A percentile compares a stretch with the other conserved stretches of the same genome.
Evolutionary conservation across 768 basidiomycete species (phyloP).

Genomic region (Calvatia gigantea): DNA sequence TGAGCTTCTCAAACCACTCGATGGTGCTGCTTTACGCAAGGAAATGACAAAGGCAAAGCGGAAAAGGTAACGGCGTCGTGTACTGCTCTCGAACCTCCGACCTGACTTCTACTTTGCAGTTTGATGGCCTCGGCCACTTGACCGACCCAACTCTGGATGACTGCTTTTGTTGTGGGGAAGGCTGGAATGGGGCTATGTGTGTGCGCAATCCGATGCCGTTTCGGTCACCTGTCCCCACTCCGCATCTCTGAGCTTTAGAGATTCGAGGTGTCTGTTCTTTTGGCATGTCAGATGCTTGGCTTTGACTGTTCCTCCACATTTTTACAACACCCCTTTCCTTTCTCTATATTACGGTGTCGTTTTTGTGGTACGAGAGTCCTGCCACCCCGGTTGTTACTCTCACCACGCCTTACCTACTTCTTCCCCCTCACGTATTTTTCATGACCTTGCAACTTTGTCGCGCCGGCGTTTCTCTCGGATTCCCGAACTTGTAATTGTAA

Average conservation of each 20-base stretch:
- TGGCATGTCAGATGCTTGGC: slow-evolving; percentile 1
- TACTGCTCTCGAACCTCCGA: not conserved
- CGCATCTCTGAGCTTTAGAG: not conserved
- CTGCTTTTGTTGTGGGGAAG: not conserved
- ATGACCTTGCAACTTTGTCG: slow-evolving; percentile 17
- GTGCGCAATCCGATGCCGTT: not conserved
- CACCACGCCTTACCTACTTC: not conserved
- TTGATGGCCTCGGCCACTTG: slow-evolving; percentile 10
- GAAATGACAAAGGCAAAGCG: slow-evolving; percentile 99
- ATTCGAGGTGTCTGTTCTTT: not conserved
- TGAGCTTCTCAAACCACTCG: slow-evolving; percentile 93
- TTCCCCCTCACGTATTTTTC: slow-evolving; percentile 11
- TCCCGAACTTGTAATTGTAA: slow-evolving; percentile 40
- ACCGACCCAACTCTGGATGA: not conserved
- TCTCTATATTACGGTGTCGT: not conserved
- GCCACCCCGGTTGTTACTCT: not conserved
- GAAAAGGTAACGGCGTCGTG: slow-evolving; percentile 68
- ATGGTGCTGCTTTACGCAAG: slow-evolving; percentile 91
- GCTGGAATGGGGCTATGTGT: not conserved
- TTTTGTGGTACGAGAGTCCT: not conserved
- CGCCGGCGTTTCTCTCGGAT: slow-evolving; percentile 17
- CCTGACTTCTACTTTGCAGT: not conserved
- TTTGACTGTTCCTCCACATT: not conserved
- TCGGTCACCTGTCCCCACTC: not conserved
- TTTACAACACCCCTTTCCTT: not conserved